These are phyloP conservation scores for Coemansia sp. DNA, from an alignment of 192 early-diverging fungal genomes.

Conservation along the genomic window DNA sequence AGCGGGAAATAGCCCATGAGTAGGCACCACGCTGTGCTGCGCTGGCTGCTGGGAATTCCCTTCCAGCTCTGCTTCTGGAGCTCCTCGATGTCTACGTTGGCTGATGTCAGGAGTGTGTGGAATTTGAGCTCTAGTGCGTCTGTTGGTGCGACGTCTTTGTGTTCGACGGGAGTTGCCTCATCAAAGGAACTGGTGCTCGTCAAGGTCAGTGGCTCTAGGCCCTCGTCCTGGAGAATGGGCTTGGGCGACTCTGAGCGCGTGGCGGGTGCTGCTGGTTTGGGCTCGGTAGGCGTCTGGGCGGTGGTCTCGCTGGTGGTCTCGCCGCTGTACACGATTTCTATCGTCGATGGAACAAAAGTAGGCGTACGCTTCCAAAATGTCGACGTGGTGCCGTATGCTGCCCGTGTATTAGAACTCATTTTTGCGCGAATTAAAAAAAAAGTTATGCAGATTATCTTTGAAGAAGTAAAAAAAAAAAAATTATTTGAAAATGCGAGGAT, in stretches of 20 bases:
- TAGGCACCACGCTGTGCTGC: slow-evolving; percentile 91
- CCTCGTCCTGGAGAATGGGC: not conserved
- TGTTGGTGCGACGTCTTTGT: not conserved
- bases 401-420: slow-evolving; percentile 29
- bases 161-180: not conserved
- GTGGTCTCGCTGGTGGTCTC: not conserved
- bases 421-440: not conserved
- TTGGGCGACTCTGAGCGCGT: not conserved
- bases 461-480: not conserved
- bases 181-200: not conserved
- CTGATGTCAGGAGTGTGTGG: slow-evolving; percentile 56
- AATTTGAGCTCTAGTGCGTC: slow-evolving; percentile 53
- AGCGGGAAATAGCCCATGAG: slow-evolving; percentile 92
- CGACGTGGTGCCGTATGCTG: slow-evolving; percentile 12
- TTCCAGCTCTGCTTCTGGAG: slow-evolving; percentile 90
- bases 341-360: slow-evolving; percentile 29
- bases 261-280: not conserved
- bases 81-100: slow-evolving; percentile 73
- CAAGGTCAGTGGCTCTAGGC: not conserved
- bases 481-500: not conserved
- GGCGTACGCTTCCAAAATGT: slow-evolving; percentile 49
- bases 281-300: not conserved
- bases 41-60: slow-evolving; percentile 85
- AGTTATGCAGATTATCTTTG: not conserved
- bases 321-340: slow-evolving; percentile 29